These are phyloP conservation scores for Jamesozyma gamospora DNA, from an alignment of 805 yeast species.

Conservation along the genomic window DNA sequence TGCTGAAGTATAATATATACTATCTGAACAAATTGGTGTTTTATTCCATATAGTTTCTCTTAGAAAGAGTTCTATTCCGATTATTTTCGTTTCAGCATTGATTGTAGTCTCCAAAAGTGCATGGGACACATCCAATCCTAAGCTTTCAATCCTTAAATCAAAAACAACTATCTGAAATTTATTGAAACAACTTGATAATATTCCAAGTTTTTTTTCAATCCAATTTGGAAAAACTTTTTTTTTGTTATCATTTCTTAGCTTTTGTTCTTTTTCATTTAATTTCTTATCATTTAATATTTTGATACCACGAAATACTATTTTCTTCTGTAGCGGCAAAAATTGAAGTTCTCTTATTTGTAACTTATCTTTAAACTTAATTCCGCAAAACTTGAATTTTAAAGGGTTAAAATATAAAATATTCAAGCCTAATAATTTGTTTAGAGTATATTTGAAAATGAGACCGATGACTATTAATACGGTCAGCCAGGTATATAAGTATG, in stretches of 20 bases:
- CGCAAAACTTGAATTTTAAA: slow-evolving; percentile 10
- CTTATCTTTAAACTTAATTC: slow-evolving; percentile 8
- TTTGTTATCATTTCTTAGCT: not conserved
- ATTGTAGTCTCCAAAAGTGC: slow-evolving; percentile 2
- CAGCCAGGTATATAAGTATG: not conserved
- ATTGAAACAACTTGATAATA: slow-evolving; percentile 3
- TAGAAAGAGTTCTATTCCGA: slow-evolving; percentile 4
- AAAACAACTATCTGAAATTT: slow-evolving; percentile 6
- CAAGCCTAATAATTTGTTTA: slow-evolving; percentile 6
- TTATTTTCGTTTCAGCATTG: not conserved
- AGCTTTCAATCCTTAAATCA: slow-evolving; percentile 1
- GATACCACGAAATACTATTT: slow-evolving; percentile 8
- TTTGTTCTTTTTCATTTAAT: not conserved
- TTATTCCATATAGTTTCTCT: slow-evolving; percentile 7
- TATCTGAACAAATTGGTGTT: slow-evolving; percentile 4
- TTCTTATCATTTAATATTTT: not conserved
- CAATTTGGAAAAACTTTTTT: slow-evolving; percentile 1
- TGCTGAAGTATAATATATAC: not conserved
- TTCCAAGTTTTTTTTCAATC: not conserved
- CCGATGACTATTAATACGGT: not conserved
- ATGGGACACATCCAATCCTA: slow-evolving; percentile 1
- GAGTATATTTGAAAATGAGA: not conserved
- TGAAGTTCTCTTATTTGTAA: slow-evolving; percentile 12
- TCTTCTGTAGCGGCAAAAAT: slow-evolving; percentile 13
- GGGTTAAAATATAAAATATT: slow-evolving; percentile 17